Conservation (phyloP, 2,329 filamentous ascomycete genomes). For the Neocucurbitaria cava region DNA sequence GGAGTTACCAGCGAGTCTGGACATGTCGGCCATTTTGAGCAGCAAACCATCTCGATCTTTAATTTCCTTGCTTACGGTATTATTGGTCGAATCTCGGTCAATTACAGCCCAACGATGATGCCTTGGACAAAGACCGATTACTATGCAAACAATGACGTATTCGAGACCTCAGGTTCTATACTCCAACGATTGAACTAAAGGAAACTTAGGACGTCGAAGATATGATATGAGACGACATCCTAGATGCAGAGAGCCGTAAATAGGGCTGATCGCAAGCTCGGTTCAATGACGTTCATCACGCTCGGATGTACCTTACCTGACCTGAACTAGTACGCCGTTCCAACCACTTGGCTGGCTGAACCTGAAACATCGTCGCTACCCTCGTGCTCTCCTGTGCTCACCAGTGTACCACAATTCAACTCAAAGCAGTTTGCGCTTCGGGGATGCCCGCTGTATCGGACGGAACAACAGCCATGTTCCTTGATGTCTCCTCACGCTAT, state of each 20-base stretch:
- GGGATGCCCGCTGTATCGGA: not conserved
- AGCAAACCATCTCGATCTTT: too few species aligned
- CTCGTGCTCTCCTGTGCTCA: not conserved
- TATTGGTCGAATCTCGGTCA: too few species aligned
- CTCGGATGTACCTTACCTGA: not conserved
- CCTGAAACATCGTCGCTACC: not conserved
- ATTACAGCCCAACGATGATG: too few species aligned
- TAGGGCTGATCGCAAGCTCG: not conserved
- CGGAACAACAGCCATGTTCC: conserved; percentile 1
- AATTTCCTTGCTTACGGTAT: too few species aligned
- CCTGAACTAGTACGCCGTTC: not conserved
- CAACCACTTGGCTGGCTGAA: not conserved
- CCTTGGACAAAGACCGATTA: too few species aligned
- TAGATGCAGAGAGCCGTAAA: not conserved
- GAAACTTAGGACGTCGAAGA: too few species aligned
- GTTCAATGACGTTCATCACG: not conserved
- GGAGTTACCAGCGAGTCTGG: too few species aligned
- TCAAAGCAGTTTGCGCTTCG: not conserved
- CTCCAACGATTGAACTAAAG: too few species aligned
- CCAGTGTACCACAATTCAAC: conserved; percentile 1
- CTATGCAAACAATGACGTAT: too few species aligned
- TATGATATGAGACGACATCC: not conserved
- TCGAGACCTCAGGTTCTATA: too few species aligned
- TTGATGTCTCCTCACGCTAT: not conserved
- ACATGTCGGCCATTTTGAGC: too few species aligned